A percentile compares a stretch with the other conserved stretches of the same genome.
Conservation (phyloP, 2,329 filamentous ascomycete genomes). For the Xylaria digitata region DNA sequence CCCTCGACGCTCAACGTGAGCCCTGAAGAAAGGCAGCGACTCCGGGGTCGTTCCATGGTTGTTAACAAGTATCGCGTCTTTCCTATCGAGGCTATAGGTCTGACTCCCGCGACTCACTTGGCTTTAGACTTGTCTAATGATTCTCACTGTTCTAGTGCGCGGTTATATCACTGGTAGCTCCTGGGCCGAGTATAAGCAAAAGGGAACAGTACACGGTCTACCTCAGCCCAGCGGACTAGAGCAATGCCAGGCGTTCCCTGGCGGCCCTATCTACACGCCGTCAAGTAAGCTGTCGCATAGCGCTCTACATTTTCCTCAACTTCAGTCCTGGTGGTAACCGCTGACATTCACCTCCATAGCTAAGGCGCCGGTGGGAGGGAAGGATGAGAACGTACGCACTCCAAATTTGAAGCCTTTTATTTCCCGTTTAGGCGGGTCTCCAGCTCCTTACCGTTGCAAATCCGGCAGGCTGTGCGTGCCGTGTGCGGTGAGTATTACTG, state of each 20-base stretch:
- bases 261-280: slow-evolving; percentile 76
- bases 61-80: slow-evolving; percentile 80
- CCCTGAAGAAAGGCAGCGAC: slow-evolving; percentile 60
- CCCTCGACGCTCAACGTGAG: slow-evolving; percentile 46
- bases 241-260: slow-evolving; percentile 76
- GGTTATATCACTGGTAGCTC: slow-evolving; percentile 90
- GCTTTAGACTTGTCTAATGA: slow-evolving; percentile 6
- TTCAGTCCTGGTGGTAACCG: background rate
- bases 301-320: background rate
- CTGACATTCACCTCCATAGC: slow-evolving; percentile 59
- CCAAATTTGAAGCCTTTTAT: background rate
- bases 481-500: slow-evolving; percentile 4
- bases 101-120: background rate
- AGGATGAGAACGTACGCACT: slow-evolving; percentile 76
- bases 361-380: slow-evolving; percentile 81
- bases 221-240: slow-evolving; percentile 73
- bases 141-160: slow-evolving; percentile 59
- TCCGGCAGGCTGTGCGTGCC: background rate
- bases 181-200: slow-evolving; percentile 79
- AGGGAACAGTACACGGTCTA: slow-evolving; percentile 84
- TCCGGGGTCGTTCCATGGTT: slow-evolving; percentile 78
- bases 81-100: slow-evolving; percentile 79
- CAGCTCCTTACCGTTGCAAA: background rate
- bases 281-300: slow-evolving; percentile 48
- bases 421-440: background rate